A percentile compares a stretch with the other conserved stretches of the same genome.
phyloP scores from a whole-genome alignment of 257 asterid genomes.

The Hygrophila difformis region DNA sequence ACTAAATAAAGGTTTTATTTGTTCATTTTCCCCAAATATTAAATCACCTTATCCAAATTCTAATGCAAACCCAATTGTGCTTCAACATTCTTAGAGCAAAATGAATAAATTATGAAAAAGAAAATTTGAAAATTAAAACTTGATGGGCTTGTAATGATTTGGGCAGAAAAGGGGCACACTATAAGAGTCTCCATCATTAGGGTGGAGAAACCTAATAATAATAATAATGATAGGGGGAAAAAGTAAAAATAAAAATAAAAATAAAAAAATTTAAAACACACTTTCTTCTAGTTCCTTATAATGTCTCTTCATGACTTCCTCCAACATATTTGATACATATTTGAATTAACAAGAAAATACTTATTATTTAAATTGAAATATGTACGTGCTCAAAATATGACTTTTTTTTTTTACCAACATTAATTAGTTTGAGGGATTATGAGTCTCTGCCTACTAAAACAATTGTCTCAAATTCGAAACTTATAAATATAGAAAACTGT shows the following conservation, averaged over 20 bases:
- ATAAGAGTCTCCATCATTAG: constrained; percentile 24
- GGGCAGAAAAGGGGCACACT: constrained; percentile 15
- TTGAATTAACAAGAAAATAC: no score
- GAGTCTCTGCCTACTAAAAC: no score
- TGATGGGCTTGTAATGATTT: constrained; percentile 29
- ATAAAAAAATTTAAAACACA: no score
- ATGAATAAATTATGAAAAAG: neutral
- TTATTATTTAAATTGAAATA: no score
- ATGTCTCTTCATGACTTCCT: no score
- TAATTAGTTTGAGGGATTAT: no score
- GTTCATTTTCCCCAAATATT: neutral
- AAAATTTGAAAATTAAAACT: constrained; percentile 14
- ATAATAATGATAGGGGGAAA: constrained; percentile 16
- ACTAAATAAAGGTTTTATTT: neutral
- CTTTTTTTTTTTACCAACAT: no score
- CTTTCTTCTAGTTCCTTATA: constrained; percentile 10
- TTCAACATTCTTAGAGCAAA: constrained; percentile 16
- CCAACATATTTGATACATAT: no score
- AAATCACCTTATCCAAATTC: neutral
- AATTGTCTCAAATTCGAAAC: no score
- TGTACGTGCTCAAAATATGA: no score
- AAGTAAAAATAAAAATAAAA: no score
- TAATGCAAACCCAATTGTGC: constrained; percentile 13
- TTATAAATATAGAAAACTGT: no score
- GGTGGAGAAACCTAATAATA: constrained; percentile 23